Conservation (phyloP, 805 yeast species). For the Saccharomyces cerevisiae region DNA sequence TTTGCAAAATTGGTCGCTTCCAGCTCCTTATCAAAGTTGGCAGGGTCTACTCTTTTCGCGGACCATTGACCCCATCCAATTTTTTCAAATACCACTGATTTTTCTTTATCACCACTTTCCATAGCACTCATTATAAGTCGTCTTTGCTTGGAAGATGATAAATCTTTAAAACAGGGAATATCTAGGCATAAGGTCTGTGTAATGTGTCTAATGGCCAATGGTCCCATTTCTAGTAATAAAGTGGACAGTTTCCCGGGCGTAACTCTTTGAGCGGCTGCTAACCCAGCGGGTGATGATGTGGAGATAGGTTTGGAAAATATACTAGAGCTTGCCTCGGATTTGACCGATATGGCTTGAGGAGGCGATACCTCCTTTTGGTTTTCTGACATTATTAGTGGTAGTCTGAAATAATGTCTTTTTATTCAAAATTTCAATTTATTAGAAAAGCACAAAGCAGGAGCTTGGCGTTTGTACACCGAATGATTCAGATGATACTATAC, state of each 20-base stretch:
- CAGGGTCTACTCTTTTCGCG: conserved; percentile 45
- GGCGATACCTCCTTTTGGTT: background rate
- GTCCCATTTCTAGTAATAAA: conserved; percentile 66
- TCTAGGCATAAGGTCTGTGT: conserved; percentile 69
- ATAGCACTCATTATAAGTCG: conserved; percentile 83
- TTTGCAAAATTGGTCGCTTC: conserved; percentile 35
- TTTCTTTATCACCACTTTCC: conserved; percentile 55
- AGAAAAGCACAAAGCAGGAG: background rate
- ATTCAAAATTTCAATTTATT: background rate
- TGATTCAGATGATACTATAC: background rate
- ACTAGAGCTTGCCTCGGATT: background rate
- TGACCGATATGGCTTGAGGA: background rate
- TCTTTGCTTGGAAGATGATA: conserved; percentile 82
- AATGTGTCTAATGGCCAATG: conserved; percentile 82
- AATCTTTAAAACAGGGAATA: conserved; percentile 69
- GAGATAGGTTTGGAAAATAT: conserved; percentile 33
- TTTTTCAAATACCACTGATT: conserved; percentile 68
- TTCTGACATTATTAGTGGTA: background rate
- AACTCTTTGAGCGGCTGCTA: conserved; percentile 78
- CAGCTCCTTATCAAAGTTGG: conserved; percentile 33
- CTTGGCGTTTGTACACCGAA: background rate
- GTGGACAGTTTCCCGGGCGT: conserved; percentile 72
- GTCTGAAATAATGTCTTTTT: background rate
- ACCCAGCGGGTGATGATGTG: conserved; percentile 80
- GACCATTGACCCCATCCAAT: conserved; percentile 98